phyloP scores from a whole-genome alignment of 192 early-diverging fungal genomes.

The Umbelopsis sp. region DNA sequence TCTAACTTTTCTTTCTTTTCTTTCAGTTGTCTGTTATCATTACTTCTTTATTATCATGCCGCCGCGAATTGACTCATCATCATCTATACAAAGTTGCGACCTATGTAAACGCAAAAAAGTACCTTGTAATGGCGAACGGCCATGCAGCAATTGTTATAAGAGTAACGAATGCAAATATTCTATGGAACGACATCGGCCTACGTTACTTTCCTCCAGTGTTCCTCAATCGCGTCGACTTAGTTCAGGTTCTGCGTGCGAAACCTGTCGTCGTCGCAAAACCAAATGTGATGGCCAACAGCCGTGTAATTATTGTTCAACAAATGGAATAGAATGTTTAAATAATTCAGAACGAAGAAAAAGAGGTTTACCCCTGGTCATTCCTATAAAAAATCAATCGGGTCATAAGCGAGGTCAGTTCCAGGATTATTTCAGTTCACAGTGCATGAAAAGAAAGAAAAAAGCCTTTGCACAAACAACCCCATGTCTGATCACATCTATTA shows the following conservation, averaged over 20 bases:
- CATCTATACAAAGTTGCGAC: constrained; percentile 1
- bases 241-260: constrained; percentile 43
- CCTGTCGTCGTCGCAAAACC: constrained; percentile 38
- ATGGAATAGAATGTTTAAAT: constrained; percentile 33
- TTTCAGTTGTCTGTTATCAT: neutral
- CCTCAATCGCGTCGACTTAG: constrained; percentile 29
- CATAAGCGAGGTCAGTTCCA: constrained; percentile 16
- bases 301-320: constrained; percentile 35
- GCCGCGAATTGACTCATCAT: neutral
- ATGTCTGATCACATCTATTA: constrained; percentile 14
- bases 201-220: neutral
- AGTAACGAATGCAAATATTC: constrained; percentile 11
- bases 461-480: neutral
- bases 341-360: constrained; percentile 28
- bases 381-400: neutral
- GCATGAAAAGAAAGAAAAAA: neutral
- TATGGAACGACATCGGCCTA: neutral
- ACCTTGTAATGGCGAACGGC: neutral
- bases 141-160: constrained; percentile 12
- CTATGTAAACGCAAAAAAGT: constrained; percentile 18
- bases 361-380: neutral
- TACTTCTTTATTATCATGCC: neutral
- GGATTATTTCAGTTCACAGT: neutral
- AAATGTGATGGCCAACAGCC: constrained; percentile 42
- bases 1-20: constrained; percentile 1